Percentiles rank a stretch among this genome's conserved stretches.
Conservation (phyloP, 805 yeast species). For the Metschnikowia kofuensis region DNA sequence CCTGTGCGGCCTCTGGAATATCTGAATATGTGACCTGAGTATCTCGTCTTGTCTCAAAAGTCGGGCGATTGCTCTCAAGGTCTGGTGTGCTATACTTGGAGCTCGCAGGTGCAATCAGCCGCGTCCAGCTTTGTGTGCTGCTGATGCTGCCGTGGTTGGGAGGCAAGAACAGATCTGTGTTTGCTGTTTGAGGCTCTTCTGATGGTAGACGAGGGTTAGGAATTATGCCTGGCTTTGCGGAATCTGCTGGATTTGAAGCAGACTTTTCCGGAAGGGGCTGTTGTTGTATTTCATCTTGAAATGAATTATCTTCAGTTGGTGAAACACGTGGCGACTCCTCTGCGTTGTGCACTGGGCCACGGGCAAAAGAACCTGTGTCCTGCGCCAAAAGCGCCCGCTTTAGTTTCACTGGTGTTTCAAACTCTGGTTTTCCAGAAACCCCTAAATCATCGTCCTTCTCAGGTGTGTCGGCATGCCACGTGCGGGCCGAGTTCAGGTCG, state of each 20-base stretch:
- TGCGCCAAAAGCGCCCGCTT: background rate
- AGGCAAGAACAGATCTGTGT: background rate
- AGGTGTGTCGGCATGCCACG: background rate
- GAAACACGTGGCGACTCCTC: no score
- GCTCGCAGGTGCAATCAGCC: constrained; percentile 1
- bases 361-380: background rate
- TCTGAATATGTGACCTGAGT: no score
- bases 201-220: background rate
- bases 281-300: no score
- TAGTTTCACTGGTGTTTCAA: background rate
- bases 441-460: background rate
- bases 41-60: no score
- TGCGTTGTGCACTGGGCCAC: background rate
- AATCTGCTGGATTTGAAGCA: no score
- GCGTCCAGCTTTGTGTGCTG: constrained; percentile 2
- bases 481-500: constrained; percentile 1
- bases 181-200: background rate
- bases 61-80: no score
- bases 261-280: no score
- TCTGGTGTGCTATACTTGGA: background rate
- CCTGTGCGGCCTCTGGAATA: no score
- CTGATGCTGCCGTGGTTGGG: background rate
- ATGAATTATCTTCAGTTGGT: no score
- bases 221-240: no score
- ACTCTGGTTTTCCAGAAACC: no score